Conservation (phyloP, 495 filamentous ascomycete genomes). For the Trichodelitschia bisporula region DNA sequence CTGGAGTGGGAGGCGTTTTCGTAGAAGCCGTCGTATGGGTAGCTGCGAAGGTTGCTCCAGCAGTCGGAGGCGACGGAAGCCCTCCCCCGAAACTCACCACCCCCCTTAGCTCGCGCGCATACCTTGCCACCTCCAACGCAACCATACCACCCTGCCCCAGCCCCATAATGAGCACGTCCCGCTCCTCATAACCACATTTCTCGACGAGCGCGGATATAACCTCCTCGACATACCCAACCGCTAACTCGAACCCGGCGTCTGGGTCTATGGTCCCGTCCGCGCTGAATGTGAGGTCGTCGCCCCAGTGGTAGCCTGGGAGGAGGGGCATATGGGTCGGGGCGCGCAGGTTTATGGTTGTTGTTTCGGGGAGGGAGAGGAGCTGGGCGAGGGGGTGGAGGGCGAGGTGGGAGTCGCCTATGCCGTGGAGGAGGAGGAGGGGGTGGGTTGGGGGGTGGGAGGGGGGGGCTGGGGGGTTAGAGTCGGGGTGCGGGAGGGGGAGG, state of each 20-base stretch:
- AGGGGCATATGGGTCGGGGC: constrained; percentile 52
- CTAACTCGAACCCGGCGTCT: constrained; percentile 49
- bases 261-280: constrained; percentile 38
- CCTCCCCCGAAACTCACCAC: constrained; percentile 56
- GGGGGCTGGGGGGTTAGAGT: too few relatives aligned
- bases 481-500: too few relatives aligned
- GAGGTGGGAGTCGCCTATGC: constrained; percentile 52
- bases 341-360: constrained; percentile 49
- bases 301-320: constrained; percentile 72
- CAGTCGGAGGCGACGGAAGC: constrained; percentile 32
- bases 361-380: constrained; percentile 60
- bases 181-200: constrained; percentile 43
- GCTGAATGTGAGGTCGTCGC: constrained; percentile 61
- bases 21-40: too few relatives aligned
- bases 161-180: constrained; percentile 57
- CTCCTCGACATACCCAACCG: constrained; percentile 23
- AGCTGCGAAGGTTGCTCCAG: not conserved
- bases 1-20: constrained; percentile 10
- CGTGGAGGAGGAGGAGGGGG: constrained; percentile 73
- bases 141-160: constrained; percentile 75
- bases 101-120: constrained; percentile 23
- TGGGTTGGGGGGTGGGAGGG: constrained; percentile 26
- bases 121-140: constrained; percentile 30
- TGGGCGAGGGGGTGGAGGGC: constrained; percentile 48
- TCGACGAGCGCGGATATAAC: constrained; percentile 32